Evolutionary conservation across 345 rosid genomes (phyloP).

Genomic region (Abelmoschus esculentus): DNA sequence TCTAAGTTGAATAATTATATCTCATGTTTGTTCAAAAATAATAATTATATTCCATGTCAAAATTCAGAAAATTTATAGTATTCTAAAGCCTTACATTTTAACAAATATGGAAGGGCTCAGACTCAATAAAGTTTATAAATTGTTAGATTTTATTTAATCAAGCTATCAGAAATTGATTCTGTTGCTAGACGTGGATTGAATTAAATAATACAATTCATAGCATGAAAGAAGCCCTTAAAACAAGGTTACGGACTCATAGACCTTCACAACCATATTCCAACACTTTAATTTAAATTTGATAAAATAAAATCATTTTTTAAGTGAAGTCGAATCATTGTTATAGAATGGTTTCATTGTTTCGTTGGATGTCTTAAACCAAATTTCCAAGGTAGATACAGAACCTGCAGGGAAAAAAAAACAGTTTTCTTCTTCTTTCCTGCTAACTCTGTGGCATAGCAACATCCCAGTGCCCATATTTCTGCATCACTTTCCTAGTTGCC

Average conservation of each 20-base stretch:
- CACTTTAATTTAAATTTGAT: neutral
- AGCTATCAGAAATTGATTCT: too few species aligned
- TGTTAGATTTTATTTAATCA: too few species aligned
- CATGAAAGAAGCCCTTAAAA: neutral
- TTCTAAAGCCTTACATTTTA: too few species aligned
- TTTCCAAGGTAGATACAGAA: neutral
- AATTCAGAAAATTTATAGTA: too few species aligned
- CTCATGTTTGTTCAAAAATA: too few species aligned
- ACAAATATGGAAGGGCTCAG: too few species aligned
- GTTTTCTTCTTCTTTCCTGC: neutral
- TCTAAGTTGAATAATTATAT: too few species aligned
- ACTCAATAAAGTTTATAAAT: too few species aligned
- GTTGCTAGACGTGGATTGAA: neutral
- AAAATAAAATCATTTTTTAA: neutral
- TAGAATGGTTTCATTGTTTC: neutral
- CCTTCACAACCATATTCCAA: neutral
- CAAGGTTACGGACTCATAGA: neutral
- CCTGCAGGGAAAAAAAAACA: neutral
- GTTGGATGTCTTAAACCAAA: neutral
- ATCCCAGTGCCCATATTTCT: slow-evolving; percentile 59
- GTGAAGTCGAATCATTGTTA: neutral
- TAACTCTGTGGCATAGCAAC: slow-evolving; percentile 32
- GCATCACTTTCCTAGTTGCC: slow-evolving; percentile 83
- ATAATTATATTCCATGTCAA: too few species aligned
- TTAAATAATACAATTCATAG: neutral